phyloP scores from a whole-genome alignment of 2,329 filamentous ascomycete species.

The Sporothrix pallida region DNA sequence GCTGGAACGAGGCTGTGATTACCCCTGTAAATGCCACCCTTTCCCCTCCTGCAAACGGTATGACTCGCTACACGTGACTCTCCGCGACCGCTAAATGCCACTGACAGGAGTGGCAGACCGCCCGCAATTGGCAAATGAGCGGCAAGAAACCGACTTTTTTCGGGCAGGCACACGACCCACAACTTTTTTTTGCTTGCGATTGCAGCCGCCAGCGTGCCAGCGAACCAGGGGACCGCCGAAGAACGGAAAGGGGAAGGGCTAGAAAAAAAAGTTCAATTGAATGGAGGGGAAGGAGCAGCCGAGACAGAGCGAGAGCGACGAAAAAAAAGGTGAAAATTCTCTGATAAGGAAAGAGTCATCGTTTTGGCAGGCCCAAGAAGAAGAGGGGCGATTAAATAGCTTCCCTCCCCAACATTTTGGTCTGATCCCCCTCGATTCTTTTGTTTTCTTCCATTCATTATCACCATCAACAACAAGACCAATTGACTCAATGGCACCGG shows the following conservation, averaged over 20 bases:
- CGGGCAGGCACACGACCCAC: constrained; percentile 9
- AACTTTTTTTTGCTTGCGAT: background rate
- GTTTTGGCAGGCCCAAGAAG: background rate
- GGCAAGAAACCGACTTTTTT: background rate
- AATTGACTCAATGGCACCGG: constrained; percentile 12
- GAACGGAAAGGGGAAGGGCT: constrained; percentile 21
- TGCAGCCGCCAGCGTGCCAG: background rate
- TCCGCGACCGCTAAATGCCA: background rate
- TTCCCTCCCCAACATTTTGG: constrained; percentile 16
- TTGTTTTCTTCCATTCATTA: background rate
- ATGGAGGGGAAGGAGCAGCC: constrained; percentile 23
- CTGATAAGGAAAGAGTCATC: constrained; percentile 31
- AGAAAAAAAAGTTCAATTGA: constrained; percentile 21
- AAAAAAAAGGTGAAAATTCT: constrained; percentile 30
- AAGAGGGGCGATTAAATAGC: constrained; percentile 29
- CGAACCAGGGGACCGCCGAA: constrained; percentile 15
- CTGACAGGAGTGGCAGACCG: background rate
- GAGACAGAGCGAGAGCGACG: background rate
- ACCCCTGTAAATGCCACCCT: background rate
- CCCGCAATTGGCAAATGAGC: constrained; percentile 23
- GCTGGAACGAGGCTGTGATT: background rate
- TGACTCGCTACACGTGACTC: constrained; percentile 18
- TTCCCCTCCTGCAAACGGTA: background rate
- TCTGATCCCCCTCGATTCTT: background rate
- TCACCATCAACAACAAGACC: background rate